Evolutionary conservation across 2,329 filamentous ascomycete genomes (phyloP).

Genomic region (Trichoderma pleuroti): DNA sequence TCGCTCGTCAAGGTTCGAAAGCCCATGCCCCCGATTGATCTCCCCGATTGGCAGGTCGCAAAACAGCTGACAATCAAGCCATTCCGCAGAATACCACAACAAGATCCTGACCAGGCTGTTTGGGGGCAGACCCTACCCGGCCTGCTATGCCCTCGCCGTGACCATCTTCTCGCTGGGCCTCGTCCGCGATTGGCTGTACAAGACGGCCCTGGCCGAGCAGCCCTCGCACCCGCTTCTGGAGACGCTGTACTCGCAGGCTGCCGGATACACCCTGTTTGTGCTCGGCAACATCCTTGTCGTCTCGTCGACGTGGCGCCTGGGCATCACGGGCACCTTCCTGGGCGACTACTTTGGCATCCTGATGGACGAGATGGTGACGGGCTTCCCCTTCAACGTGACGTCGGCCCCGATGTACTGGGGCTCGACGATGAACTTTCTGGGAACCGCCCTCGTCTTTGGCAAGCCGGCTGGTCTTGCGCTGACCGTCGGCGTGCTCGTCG

Average conservation of each 20-base stretch:
- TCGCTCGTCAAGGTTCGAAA: constrained; percentile 69
- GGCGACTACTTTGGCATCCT: constrained; percentile 99
- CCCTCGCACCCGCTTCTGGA: constrained; percentile 73
- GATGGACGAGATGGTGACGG: constrained; percentile 91
- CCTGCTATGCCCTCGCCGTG: constrained; percentile 84
- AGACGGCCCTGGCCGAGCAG: constrained; percentile 71
- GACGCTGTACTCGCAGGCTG: constrained; percentile 53
- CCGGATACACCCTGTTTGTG: constrained; percentile 69
- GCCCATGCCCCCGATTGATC: constrained; percentile 13
- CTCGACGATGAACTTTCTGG: constrained; percentile 86
- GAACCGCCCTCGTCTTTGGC: constrained; percentile 76
- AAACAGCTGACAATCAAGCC: constrained; percentile 22
- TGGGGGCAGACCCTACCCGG: constrained; percentile 69
- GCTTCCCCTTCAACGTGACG: constrained; percentile 92
- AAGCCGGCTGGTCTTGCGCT: constrained; percentile 82
- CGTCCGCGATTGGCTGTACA: constrained; percentile 82
- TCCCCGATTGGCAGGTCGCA: neutral
- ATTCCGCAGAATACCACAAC: constrained; percentile 75
- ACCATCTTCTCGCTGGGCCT: constrained; percentile 92
- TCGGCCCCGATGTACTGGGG: constrained; percentile 96
- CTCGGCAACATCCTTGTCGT: constrained; percentile 81
- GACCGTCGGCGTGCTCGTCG: constrained; percentile 68
- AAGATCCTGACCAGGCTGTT: constrained; percentile 86
- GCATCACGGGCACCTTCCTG: constrained; percentile 91
- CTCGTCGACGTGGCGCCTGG: constrained; percentile 85